Base-by-base conservation (phyloP, 495 filamentous ascomycete species). In the Daldinia bambusicola region DNA sequence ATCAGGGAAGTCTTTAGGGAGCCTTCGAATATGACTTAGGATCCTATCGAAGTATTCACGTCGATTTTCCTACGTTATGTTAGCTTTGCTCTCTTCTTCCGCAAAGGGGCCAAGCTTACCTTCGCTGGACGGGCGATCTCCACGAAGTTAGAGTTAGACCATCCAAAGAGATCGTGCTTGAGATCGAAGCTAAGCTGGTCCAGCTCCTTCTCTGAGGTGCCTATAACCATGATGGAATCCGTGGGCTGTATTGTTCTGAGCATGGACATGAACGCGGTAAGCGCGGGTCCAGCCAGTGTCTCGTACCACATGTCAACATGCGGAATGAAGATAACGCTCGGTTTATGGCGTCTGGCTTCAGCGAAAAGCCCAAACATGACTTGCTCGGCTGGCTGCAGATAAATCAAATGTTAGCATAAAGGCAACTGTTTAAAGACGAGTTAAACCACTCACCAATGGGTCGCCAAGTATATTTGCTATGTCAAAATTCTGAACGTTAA, bases 401-500 rank as follows among this genome's bases (percentile, higher is more conserved):
- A 52, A 36, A 68, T 80, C 64, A 79, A 76, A 65, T 69, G 62
- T 12, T 20, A 56, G 34, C 37, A 32, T 13, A 6, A 6, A 31
- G 38, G 16, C 9, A 38, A 1, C 4, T 18, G 8, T 9, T 38
- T 20, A 22, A 22, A 22, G 9, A 48, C 14, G 34, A 14, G 12
- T 30, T 31, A 7, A 20, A 10, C 12, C 16, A 70, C 82, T 78
- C 76, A 85, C 83, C 88, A 91, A 71, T 68, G 82, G 70, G 77
- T 88, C 77, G 40, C 79, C 82, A 40, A 95, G 80, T 53, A 98
- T 80, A 6, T 91, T 95, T 6, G 93, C 88, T 53, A 98, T 84
- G 79, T 98, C 95, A 77, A 99, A 95, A n/a, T 90, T 90, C 75
- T 98, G 95, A 4, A 99, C 92, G 80, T 98, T 93, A 6, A 98